Base-by-base conservation (phyloP, 176 grass and related monocot genomes). In the Ampelocalamus luodianensis region DNA sequence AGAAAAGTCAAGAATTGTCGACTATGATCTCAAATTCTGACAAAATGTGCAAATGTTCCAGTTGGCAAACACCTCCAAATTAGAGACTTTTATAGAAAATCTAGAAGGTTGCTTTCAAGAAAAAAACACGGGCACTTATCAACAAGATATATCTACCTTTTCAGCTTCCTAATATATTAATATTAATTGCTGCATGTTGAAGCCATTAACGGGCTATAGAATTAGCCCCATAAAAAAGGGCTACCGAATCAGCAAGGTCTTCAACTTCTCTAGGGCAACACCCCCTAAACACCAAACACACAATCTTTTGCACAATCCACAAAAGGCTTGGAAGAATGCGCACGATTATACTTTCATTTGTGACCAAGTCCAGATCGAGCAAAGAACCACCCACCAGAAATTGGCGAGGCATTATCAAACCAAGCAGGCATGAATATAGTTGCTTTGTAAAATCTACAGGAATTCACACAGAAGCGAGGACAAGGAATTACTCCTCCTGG, bases 401-500 rank as follows among this genome's bases (percentile, higher is more conserved):
- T 15, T 37, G 36, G 26, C 3, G n/a, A 32, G 5, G 26, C 65
- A 72, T 53, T 11, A 39, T 17, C 36, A 84, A 72, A 68, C 2
- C 4, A 86, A 48, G 10, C 22, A 65, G 8, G 29, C 62, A 27
- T 38, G 5, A 63, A 62, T 1, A 40, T 4, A 72, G 60, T 42
- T 44, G 42, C 45, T 85, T 44, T 37, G 39, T 46, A 82, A 60
- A 60, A 60, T 46, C 60, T 74, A 65, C 24, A 83, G 1, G 15
- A 15, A 27, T 7, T 45, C 44, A 18, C 55, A 59, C 58, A 45
- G 24, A 42, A 26, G 62, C 7, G 49, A 79, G 15, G 60, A 11
- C 14, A n/a, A 79, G 4, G 40, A 42, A 65, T 48, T 45, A 20
- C 12, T 38, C 29, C 23, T 37, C 10, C 23, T 50, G 51, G 11